phyloP scores from a whole-genome alignment of 345 rosid genomes.

The Psidium friedrichsthalianum region DNA sequence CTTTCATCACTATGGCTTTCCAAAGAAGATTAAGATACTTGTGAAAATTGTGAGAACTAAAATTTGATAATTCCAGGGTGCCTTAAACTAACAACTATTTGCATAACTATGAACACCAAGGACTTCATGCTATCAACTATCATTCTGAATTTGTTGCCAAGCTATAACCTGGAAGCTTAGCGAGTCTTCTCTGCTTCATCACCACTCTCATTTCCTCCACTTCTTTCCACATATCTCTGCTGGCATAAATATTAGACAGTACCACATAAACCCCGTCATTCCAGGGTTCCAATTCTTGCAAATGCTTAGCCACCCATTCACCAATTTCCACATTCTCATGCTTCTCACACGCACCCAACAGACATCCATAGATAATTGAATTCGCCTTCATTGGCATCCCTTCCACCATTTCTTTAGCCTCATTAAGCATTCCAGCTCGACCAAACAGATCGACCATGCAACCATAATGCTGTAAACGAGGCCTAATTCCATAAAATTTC shows the following conservation, averaged over 20 bases:
- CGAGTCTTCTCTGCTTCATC: slow-evolving; percentile 44
- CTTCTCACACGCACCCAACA: slow-evolving; percentile 92
- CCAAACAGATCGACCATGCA: slow-evolving; percentile 77
- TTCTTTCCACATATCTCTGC: slow-evolving; percentile 60
- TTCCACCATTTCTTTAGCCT: slow-evolving; percentile 56
- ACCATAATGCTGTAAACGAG: slow-evolving; percentile 55
- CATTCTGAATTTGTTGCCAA: slow-evolving; percentile 20
- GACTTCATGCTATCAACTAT: not conserved
- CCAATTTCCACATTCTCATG: slow-evolving; percentile 64
- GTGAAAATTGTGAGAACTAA: not conserved
- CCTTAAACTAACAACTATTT: not conserved
- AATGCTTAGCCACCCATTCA: slow-evolving; percentile 70
- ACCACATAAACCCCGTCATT: slow-evolving; percentile 78
- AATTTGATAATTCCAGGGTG: not conserved
- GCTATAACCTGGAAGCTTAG: slow-evolving; percentile 64
- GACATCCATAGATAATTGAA: slow-evolving; percentile 68
- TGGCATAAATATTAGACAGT: slow-evolving; percentile 74
- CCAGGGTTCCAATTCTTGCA: slow-evolving; percentile 67
- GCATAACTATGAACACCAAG: not conserved
- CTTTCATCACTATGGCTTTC: not conserved
- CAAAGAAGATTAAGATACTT: not conserved
- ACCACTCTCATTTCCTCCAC: slow-evolving; percentile 60
- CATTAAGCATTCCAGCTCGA: slow-evolving; percentile 58
- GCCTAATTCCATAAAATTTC: slow-evolving; percentile 33
- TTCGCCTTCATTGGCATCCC: slow-evolving; percentile 75